A percentile compares a stretch with the other conserved stretches of the same genome.
Conservation (phyloP, 306 rosid species). For the Rubus idaeus region DNA sequence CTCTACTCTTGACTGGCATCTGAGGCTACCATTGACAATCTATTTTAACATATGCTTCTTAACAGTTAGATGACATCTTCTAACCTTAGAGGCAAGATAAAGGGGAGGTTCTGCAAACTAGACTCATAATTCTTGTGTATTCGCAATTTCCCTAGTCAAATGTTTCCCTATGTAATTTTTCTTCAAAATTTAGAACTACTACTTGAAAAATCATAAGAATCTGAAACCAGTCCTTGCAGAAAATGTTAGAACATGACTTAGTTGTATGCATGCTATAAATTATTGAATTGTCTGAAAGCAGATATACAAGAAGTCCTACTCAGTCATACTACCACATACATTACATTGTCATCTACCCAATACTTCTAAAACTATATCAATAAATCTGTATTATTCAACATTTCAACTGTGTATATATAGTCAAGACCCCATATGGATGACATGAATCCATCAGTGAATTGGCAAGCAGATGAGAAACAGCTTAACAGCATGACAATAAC, state of each 20-base stretch:
- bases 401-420: background rate
- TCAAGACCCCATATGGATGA: slow-evolving; percentile 1
- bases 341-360: no score
- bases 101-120: background rate
- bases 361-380: background rate
- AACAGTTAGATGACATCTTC: slow-evolving; percentile 4
- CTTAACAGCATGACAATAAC: background rate
- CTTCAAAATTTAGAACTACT: background rate
- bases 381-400: background rate
- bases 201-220: background rate
- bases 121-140: background rate
- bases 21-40: background rate
- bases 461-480: background rate
- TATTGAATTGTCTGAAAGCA: background rate
- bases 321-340: background rate
- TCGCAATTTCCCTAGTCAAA: background rate
- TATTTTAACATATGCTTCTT: background rate
- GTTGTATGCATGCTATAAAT: background rate
- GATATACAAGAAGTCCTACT: background rate
- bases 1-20: slow-evolving; percentile 2
- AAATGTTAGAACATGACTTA: background rate
- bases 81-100: background rate
- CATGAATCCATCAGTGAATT: background rate
- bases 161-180: background rate
- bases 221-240: background rate